phyloP scores from a whole-genome alignment of 495 filamentous ascomycete genomes.

The Emericellopsis terricola region DNA sequence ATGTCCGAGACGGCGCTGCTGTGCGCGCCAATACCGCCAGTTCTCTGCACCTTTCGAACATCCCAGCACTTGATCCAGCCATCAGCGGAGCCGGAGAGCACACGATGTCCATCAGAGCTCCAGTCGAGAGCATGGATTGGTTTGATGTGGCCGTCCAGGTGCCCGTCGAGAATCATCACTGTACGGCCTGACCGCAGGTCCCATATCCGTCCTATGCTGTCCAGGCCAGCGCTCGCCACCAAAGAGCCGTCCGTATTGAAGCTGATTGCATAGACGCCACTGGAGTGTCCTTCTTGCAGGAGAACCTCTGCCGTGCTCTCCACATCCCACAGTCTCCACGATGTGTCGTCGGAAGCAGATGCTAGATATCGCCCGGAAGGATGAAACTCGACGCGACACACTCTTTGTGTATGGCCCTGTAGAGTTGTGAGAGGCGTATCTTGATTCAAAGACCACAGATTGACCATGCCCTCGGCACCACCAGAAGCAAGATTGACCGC shows the following conservation, averaged over 20 bases:
- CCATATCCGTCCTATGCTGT: constrained; percentile 93
- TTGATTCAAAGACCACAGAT: constrained; percentile 76
- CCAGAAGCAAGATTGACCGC: constrained; percentile 77
- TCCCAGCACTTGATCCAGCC: constrained; percentile 98
- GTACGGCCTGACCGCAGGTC: constrained; percentile 87
- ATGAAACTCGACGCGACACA: constrained; percentile 87
- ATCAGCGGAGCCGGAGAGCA: constrained; percentile 79
- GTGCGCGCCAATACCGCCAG: constrained; percentile 78
- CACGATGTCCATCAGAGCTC: constrained; percentile 75
- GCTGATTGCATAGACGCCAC: constrained; percentile 72
- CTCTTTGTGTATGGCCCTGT: constrained; percentile 68
- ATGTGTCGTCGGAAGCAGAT: constrained; percentile 88
- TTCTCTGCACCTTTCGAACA: constrained; percentile 66
- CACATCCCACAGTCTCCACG: constrained; percentile 94
- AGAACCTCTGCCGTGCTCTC: constrained; percentile 67
- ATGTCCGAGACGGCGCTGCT: constrained; percentile 82
- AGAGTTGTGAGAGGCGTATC: constrained; percentile 73
- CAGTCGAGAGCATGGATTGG: constrained; percentile 88
- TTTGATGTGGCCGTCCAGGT: constrained; percentile 75
- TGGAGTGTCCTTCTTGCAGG: constrained; percentile 85
- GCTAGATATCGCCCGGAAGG: constrained; percentile 81
- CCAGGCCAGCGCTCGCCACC: constrained; percentile 73
- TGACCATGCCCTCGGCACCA: constrained; percentile 75
- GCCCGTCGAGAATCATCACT: constrained; percentile 79
- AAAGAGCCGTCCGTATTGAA: constrained; percentile 87